A percentile compares a stretch with the other conserved stretches of the same genome.
These are phyloP conservation scores for Amphicarpaea edgeworthii DNA, from an alignment of 306 rosid genomes.

Conservation along the genomic window DNA sequence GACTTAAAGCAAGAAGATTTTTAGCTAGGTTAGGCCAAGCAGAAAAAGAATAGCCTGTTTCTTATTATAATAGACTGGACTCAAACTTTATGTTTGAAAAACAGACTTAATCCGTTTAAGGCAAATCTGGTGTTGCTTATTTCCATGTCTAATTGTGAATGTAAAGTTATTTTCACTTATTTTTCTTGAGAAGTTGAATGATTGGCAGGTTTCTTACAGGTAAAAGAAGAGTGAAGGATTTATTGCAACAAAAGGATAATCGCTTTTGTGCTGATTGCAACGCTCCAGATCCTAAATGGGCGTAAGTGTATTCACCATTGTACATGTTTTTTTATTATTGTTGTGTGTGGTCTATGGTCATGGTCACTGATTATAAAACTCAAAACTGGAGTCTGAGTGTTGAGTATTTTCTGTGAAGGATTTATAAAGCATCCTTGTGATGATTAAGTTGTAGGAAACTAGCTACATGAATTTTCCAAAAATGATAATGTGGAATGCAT, in stretches of 20 bases:
- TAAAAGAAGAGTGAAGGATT: conserved; percentile 75
- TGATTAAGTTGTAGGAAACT: conserved; percentile 35
- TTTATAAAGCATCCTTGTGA: conserved; percentile 28
- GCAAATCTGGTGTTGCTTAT: neutral
- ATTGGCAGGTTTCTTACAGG: conserved; percentile 62
- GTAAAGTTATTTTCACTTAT: conserved; percentile 30
- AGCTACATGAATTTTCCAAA: conserved; percentile 24
- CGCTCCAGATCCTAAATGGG: conserved; percentile 96
- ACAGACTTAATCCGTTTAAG: neutral
- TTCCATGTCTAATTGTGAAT: conserved; percentile 26
- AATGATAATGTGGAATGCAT: neutral
- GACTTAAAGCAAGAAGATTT: too few relatives aligned
- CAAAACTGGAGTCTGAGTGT: neutral
- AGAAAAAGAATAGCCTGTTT: neutral
- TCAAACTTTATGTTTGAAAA: conserved; percentile 14
- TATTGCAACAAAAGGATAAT: conserved; percentile 82
- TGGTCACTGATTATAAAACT: conserved; percentile 18
- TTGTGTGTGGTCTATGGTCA: conserved; percentile 1
- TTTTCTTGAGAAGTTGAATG: conserved; percentile 47
- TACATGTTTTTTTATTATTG: neutral
- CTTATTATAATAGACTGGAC: neutral
- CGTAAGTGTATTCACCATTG: conserved; percentile 64
- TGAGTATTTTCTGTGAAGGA: neutral
- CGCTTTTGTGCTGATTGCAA: conserved; percentile 88
- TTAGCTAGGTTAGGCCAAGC: neutral